Percentiles rank a stretch among this genome's conserved stretches.
phyloP scores from a whole-genome alignment of 164 flowering plant species.

The Berberis vulgaris region DNA sequence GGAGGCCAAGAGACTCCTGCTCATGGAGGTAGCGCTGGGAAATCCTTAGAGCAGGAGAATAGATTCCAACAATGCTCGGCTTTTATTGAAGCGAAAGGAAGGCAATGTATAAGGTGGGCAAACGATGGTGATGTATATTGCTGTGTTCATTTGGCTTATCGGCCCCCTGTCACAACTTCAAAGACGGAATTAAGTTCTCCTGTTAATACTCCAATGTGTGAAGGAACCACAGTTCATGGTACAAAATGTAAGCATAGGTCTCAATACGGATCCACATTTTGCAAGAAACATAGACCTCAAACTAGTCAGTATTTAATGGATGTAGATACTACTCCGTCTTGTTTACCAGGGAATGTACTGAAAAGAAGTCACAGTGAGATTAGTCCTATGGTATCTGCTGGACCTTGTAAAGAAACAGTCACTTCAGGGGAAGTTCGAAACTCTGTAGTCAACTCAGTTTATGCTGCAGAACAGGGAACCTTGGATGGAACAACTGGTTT shows the following conservation, averaged over 20 bases:
- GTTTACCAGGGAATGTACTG: constrained; percentile 27
- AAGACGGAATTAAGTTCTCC: constrained; percentile 36
- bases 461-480: constrained; percentile 20
- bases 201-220: constrained; percentile 55
- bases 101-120: constrained; percentile 95
- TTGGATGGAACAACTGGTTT: constrained; percentile 18
- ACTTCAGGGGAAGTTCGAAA: constrained; percentile 27
- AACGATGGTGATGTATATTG: constrained; percentile 91
- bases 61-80: constrained; percentile 72
- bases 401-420: constrained; percentile 34
- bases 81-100: constrained; percentile 85
- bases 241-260: constrained; percentile 88
- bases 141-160: constrained; percentile 81
- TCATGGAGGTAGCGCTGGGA: constrained; percentile 22
- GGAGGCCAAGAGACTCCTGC: constrained; percentile 32
- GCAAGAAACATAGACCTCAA: constrained; percentile 75
- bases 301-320: constrained; percentile 14
- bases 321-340: constrained; percentile 8
- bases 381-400: constrained; percentile 20
- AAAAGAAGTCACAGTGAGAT: constrained; percentile 56
- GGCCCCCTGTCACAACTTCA: constrained; percentile 33
- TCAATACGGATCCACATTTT: constrained; percentile 54
- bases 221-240: constrained; percentile 84
- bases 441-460: constrained; percentile 28
- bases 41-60: constrained; percentile 26